These are phyloP conservation scores for Saxophila tyrrhenica DNA, from an alignment of 495 filamentous ascomycete genomes.

Conservation along the genomic window DNA sequence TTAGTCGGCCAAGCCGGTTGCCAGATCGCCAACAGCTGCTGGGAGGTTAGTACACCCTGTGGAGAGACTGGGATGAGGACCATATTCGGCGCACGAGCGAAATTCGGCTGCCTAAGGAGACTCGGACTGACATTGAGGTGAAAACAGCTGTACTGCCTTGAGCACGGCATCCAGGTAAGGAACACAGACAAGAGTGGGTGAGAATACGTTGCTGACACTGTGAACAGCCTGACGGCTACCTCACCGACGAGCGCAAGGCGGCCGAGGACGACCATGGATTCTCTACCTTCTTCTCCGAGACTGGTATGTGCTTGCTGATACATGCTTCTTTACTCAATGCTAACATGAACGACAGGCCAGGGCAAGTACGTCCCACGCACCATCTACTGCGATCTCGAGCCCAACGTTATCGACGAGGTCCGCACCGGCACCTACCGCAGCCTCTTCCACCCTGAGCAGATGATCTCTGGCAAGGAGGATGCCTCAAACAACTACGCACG, in stretches of 20 bases:
- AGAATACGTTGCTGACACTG: slow-evolving; percentile 35
- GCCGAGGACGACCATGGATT: slow-evolving; percentile 92
- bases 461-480: slow-evolving; percentile 99
- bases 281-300: slow-evolving; percentile 99
- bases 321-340: background rate
- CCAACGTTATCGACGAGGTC: slow-evolving; percentile 99
- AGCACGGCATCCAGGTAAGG: slow-evolving; percentile 96
- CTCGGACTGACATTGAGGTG: slow-evolving; percentile 7
- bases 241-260: slow-evolving; percentile 94
- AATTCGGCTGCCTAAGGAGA: slow-evolving; percentile 10
- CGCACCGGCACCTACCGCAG: slow-evolving; percentile 90
- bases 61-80: background rate
- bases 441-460: slow-evolving; percentile 96
- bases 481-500: slow-evolving; percentile 99
- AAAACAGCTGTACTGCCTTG: slow-evolving; percentile 91
- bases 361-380: slow-evolving; percentile 98
- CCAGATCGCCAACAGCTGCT: slow-evolving; percentile 99
- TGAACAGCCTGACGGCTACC: slow-evolving; percentile 86
- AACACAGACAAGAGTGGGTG: no score
- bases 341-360: no score
- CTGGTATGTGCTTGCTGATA: slow-evolving; percentile 61
- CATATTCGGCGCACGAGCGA: background rate
- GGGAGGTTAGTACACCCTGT: slow-evolving; percentile 67
- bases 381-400: slow-evolving; percentile 99
- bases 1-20: slow-evolving; percentile 99